These are phyloP conservation scores for Onygenales sp. DNA, from an alignment of 2,329 filamentous ascomycete species.

Conservation along the genomic window DNA sequence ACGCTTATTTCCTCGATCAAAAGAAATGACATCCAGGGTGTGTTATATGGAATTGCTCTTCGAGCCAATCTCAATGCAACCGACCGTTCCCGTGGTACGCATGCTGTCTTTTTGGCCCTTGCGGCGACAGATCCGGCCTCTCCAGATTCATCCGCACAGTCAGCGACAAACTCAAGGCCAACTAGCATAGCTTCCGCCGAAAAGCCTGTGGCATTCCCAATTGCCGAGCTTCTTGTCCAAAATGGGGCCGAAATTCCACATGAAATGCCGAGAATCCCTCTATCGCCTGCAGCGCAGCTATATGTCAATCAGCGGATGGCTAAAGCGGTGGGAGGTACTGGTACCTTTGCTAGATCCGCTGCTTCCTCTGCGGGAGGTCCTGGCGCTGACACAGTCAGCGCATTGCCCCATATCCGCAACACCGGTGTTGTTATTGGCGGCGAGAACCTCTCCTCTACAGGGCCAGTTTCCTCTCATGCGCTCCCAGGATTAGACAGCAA, in stretches of 20 bases:
- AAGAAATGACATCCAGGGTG: constrained; percentile 88
- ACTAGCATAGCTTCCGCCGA: constrained; percentile 33
- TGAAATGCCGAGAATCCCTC: constrained; percentile 67
- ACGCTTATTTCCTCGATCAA: constrained; percentile 87
- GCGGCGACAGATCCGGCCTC: constrained; percentile 85
- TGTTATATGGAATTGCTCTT: constrained; percentile 81
- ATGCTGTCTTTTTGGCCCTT: constrained; percentile 81
- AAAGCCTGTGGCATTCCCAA: constrained; percentile 60
- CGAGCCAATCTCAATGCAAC: constrained; percentile 76
- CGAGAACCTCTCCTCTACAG: background rate
- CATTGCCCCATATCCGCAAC: constrained; percentile 47
- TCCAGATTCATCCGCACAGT: constrained; percentile 34
- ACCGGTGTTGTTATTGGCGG: constrained; percentile 15
- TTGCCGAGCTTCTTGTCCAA: constrained; percentile 84
- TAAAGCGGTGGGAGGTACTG: constrained; percentile 9
- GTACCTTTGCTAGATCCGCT: background rate
- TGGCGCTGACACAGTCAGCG: constrained; percentile 49
- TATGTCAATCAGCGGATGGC: constrained; percentile 71
- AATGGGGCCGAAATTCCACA: constrained; percentile 84
- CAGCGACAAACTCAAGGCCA: constrained; percentile 11
- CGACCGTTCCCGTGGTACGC: constrained; percentile 80
- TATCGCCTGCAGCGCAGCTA: constrained; percentile 67
- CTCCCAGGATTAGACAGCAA: constrained; percentile 24
- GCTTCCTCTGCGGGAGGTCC: constrained; percentile 16
- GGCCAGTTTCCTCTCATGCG: constrained; percentile 19